Conservation (phyloP, 2,329 filamentous ascomycete species). For the Penicillium fuscoglaucum region DNA sequence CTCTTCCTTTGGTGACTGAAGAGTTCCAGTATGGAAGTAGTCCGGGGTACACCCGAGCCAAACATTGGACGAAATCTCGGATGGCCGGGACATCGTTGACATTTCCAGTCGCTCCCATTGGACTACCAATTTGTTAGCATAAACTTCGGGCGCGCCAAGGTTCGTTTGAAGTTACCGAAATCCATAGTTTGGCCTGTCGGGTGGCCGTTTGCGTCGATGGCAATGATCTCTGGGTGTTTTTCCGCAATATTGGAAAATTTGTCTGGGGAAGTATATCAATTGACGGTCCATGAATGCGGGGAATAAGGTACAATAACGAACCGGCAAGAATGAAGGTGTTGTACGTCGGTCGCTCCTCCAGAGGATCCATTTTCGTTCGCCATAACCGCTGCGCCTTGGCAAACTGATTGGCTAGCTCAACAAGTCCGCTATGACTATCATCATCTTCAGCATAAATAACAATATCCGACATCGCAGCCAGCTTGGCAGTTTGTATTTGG, state of each 20-base stretch:
- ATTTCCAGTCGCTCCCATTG: conserved; percentile 88
- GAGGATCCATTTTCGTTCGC: conserved; percentile 63
- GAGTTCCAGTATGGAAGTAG: conserved; percentile 49
- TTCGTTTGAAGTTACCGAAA: conserved; percentile 59
- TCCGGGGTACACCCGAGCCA: conserved; percentile 88
- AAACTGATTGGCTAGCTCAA: conserved; percentile 64
- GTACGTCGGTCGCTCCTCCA: conserved; percentile 63
- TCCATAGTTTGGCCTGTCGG: conserved; percentile 79
- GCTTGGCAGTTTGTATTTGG: conserved; percentile 89
- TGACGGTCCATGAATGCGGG: not conserved
- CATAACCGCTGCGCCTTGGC: conserved; percentile 75
- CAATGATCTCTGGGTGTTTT: conserved; percentile 68
- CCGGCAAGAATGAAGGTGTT: conserved; percentile 78
- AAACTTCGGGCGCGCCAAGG: not conserved
- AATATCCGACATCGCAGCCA: conserved; percentile 85
- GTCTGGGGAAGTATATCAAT: conserved; percentile 46
- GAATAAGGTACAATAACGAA: conserved; percentile 36
- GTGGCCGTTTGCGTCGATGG: conserved; percentile 69
- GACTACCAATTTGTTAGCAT: conserved; percentile 44
- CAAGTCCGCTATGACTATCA: conserved; percentile 61
- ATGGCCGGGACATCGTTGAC: conserved; percentile 86
- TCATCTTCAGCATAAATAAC: conserved; percentile 82
- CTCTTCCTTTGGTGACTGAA: conserved; percentile 49
- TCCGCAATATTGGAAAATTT: conserved; percentile 72
- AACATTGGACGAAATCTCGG: conserved; percentile 85